These are phyloP conservation scores for Pinus tabuliformis DNA, from an alignment of 75 land plant genomes.

Conservation along the genomic window DNA sequence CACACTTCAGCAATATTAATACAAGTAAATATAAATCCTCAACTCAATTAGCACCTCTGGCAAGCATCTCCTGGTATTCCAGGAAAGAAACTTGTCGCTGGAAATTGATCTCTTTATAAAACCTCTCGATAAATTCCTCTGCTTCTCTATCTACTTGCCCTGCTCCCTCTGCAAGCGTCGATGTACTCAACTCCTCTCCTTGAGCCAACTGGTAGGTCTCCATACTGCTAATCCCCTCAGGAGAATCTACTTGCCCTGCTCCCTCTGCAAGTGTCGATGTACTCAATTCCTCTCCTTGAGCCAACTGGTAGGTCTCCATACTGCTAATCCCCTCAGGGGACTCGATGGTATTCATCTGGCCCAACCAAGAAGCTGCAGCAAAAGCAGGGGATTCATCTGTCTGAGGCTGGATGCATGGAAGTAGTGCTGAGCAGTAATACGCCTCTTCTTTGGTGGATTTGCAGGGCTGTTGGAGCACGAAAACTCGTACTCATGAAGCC, in stretches of 20 bases:
- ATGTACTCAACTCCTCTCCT: too few species aligned
- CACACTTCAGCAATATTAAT: too few species aligned
- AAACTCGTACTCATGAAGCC: background rate
- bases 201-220: too few species aligned
- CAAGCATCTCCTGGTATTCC: conserved; percentile 2
- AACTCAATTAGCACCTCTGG: conserved; percentile 1
- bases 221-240: too few species aligned
- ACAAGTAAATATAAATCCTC: too few species aligned
- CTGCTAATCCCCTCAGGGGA: background rate
- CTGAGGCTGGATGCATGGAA: background rate
- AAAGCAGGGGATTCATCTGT: background rate
- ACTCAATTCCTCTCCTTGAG: background rate
- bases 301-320: background rate
- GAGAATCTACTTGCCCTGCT: too few species aligned
- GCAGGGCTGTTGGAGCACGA: conserved; percentile 1
- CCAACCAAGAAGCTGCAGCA: background rate
- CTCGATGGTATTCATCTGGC: background rate
- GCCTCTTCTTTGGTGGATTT: background rate
- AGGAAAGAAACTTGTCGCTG: background rate
- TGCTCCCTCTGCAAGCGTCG: too few species aligned
- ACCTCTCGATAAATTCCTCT: background rate
- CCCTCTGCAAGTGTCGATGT: background rate
- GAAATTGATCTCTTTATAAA: background rate
- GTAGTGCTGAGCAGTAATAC: background rate
- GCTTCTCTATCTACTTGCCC: background rate